A percentile compares a stretch with the other conserved stretches of the same genome.
Evolutionary conservation across 768 basidiomycete genomes (phyloP).

Genomic region (Mycena galopus): DNA sequence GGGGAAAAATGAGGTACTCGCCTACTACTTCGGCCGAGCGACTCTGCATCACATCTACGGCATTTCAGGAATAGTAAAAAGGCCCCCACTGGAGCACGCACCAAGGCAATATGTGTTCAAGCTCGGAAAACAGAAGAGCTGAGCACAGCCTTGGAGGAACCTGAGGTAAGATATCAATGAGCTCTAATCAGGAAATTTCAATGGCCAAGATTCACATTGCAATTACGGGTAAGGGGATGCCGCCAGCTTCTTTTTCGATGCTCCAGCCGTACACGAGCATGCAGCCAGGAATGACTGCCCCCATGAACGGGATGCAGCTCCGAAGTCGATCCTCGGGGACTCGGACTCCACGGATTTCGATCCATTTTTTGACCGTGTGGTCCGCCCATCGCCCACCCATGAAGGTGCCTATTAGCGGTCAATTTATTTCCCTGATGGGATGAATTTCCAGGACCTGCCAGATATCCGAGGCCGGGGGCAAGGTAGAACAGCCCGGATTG

Average conservation of each 20-base stretch:
- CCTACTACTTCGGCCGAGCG: constrained; percentile 35
- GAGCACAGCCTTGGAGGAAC: constrained; percentile 33
- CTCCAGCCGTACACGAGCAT: constrained; percentile 37
- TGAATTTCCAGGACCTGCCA: not conserved
- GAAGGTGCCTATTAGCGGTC: constrained; percentile 21
- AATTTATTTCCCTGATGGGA: not conserved
- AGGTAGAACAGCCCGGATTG: constrained; percentile 37
- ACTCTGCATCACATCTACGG: constrained; percentile 35
- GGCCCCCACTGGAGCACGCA: not conserved
- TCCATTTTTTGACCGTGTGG: constrained; percentile 36
- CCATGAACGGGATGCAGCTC: constrained; percentile 32
- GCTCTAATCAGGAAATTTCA: not conserved
- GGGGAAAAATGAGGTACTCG: not conserved
- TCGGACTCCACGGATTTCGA: constrained; percentile 30
- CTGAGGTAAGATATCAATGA: constrained; percentile 8
- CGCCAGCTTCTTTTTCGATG: constrained; percentile 33
- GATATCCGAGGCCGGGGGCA: constrained; percentile 31
- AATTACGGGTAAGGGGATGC: constrained; percentile 33
- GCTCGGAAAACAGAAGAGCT: constrained; percentile 36
- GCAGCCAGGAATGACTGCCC: constrained; percentile 27
- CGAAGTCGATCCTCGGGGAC: constrained; percentile 34
- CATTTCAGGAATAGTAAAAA: not conserved
- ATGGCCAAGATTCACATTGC: constrained; percentile 19
- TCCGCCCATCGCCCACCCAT: constrained; percentile 35
- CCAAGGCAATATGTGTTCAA: constrained; percentile 38